Evolutionary conservation across 2,329 filamentous ascomycete genomes (phyloP), one percentile per base, ranked within the genome.

Genomic region (Hirsutella thompsonii): DNA sequence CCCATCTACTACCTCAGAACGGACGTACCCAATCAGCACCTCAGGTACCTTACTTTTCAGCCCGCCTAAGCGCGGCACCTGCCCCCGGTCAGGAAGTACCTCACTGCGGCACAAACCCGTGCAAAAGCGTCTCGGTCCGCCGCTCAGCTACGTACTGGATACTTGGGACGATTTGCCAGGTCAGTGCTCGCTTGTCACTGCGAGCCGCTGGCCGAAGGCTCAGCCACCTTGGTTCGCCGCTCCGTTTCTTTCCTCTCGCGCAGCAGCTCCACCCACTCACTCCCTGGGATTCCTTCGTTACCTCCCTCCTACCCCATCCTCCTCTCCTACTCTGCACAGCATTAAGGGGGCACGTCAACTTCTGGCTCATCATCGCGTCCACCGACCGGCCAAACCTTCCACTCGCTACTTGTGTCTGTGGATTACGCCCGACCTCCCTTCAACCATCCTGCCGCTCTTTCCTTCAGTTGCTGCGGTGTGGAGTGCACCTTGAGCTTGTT

Each of bases 201-300:
- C n/a, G 16, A 38, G 26, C 20, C 23, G 23, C 23, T 16, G 13
- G 18, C 29, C 23, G 19, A 20, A 13, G 23, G 26, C 37, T 38
- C 37, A 32, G 37, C 37, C 37, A 36, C 30, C 39, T 36, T 26
- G 19, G 38, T 32, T 40, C 38, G 33, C 30, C 38, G 30, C 23
- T 32, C 30, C 13, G 30, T 33, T n/a, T 18, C 32, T 33, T 33
- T n/a, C 32, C 32, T 34, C 32, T 34, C 32, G 32, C n/a, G 32
- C 32, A 34, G 32, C 13, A 36, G 37, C 18, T 33, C 37, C 37
- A 39, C 37, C 20, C 37, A 14, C 28, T 33, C 37, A 39, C 37
- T 28, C 37, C 21, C 28, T 33, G 30, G 29, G 29, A 39, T 39
- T 39, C 37, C 37, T 33, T 20, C 14, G 14, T 20, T 34, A 13